Percentiles rank a stretch among this genome's conserved stretches.
These are phyloP conservation scores for Spinacia oleracea DNA, from an alignment of 179 eudicot genomes.

Conservation along the genomic window DNA sequence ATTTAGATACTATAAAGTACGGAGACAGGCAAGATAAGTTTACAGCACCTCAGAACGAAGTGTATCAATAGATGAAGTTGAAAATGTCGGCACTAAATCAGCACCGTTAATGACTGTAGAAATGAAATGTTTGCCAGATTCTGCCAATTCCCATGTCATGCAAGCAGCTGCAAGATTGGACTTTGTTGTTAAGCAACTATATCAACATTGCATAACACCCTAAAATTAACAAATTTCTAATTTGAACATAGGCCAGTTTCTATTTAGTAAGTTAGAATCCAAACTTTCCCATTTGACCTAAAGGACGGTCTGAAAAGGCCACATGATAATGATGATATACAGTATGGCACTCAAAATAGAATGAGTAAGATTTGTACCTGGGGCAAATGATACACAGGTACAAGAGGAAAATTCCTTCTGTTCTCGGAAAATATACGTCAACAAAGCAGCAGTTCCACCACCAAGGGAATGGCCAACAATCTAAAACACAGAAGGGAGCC, in stretches of 20 bases:
- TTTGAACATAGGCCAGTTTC: not conserved
- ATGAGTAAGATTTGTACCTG: constrained; percentile 47
- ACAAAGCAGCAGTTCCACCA: constrained; percentile 97
- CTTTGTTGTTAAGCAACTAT: constrained; percentile 10
- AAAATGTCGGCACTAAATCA: constrained; percentile 94
- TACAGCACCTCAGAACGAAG: constrained; percentile 87
- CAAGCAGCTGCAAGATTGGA: constrained; percentile 78
- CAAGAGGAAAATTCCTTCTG: constrained; percentile 65
- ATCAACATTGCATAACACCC: not conserved
- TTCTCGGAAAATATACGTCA: constrained; percentile 90
- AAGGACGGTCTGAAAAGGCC: not conserved
- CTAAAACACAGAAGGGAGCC: constrained; percentile 39
- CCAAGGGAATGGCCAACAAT: constrained; percentile 98
- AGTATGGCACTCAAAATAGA: not conserved
- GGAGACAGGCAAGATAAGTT: constrained; percentile 6
- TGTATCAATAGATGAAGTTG: constrained; percentile 85
- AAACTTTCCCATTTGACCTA: not conserved
- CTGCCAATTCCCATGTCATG: constrained; percentile 98
- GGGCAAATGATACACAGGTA: constrained; percentile 88
- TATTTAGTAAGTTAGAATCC: not conserved
- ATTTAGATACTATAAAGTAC: not conserved
- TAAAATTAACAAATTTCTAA: not conserved
- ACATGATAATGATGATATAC: not conserved
- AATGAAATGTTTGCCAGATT: constrained; percentile 88
- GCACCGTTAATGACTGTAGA: constrained; percentile 86